A percentile compares a stretch with the other conserved stretches of the same genome.
These are phyloP conservation scores for Ensete glaucum DNA, from an alignment of 176 grass and related monocot species.

Conservation along the genomic window DNA sequence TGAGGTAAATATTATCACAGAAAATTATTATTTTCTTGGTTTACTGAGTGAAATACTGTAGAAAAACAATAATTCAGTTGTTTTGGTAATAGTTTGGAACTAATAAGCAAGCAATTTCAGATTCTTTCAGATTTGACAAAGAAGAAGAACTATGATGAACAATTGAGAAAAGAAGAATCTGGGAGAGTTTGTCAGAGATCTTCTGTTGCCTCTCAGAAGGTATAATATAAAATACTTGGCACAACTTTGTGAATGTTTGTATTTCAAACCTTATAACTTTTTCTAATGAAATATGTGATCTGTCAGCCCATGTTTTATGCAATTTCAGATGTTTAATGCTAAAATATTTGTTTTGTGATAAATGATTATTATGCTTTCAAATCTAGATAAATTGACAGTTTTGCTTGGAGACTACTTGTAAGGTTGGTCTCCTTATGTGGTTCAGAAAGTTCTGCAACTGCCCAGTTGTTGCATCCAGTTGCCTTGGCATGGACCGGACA, in stretches of 20 bases:
- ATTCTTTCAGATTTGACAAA: constrained; percentile 78
- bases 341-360: too few species aligned
- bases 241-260: neutral
- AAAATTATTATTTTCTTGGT: constrained; percentile 15
- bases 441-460: too few species aligned
- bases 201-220: constrained; percentile 60
- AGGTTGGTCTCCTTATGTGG: too few species aligned
- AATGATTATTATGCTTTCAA: too few species aligned
- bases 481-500: too few species aligned
- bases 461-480: too few species aligned
- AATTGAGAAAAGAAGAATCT: constrained; percentile 83
- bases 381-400: too few species aligned
- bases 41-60: neutral
- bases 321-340: too few species aligned
- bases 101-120: constrained; percentile 41
- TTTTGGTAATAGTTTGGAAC: constrained; percentile 2
- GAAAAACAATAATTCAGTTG: neutral
- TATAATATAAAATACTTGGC: constrained; percentile 14
- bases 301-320: too few species aligned
- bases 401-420: too few species aligned
- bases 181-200: constrained; percentile 51
- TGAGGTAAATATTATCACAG: constrained; percentile 53
- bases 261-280: too few species aligned
- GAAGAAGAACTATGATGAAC: constrained; percentile 82
- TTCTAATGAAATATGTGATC: too few species aligned